Evolutionary conservation across 2,329 filamentous ascomycete species (phyloP).

Genomic region (Colletotrichum falcatum): DNA sequence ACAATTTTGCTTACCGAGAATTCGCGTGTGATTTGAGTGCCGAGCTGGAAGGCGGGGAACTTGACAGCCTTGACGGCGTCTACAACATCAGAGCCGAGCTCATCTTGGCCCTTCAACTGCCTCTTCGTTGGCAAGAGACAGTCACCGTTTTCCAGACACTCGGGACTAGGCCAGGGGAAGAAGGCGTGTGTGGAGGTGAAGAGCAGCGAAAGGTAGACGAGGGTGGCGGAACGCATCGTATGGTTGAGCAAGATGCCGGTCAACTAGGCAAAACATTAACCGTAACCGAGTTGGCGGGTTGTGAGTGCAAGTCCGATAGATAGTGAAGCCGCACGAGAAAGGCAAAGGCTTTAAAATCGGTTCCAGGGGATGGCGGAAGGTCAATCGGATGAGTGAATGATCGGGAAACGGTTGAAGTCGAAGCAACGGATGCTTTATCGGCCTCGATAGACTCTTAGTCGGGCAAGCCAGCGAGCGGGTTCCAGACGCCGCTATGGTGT

Average conservation of each 20-base stretch:
- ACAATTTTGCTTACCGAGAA: background rate
- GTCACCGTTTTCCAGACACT: conserved; percentile 45
- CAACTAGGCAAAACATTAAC: background rate
- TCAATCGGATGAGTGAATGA: conserved; percentile 3
- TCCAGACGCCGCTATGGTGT: conserved; percentile 39
- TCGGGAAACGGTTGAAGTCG: background rate
- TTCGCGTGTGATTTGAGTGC: conserved; percentile 17
- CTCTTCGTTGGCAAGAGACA: conserved; percentile 45
- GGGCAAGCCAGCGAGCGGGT: conserved; percentile 34
- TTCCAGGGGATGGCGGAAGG: background rate
- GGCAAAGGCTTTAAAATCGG: background rate
- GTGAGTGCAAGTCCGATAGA: background rate
- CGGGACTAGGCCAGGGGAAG: conserved; percentile 56
- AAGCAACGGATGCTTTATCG: conserved; percentile 1
- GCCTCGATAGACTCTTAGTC: conserved; percentile 1
- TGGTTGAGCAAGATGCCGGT: conserved; percentile 33
- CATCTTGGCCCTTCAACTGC: conserved; percentile 28
- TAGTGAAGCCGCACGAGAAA: background rate
- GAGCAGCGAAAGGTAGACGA: conserved; percentile 63
- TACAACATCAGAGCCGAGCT: conserved; percentile 19
- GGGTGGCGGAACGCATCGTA: conserved; percentile 57
- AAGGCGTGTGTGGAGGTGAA: conserved; percentile 60
- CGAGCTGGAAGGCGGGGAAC: conserved; percentile 52
- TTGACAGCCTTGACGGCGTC: conserved; percentile 39
- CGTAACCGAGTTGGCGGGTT: background rate